Percentiles rank a stretch among this genome's conserved stretches.
These are phyloP conservation scores for Pythium phragmitis DNA, from an alignment of 352 stramenopile genomes.

Conservation along the genomic window DNA sequence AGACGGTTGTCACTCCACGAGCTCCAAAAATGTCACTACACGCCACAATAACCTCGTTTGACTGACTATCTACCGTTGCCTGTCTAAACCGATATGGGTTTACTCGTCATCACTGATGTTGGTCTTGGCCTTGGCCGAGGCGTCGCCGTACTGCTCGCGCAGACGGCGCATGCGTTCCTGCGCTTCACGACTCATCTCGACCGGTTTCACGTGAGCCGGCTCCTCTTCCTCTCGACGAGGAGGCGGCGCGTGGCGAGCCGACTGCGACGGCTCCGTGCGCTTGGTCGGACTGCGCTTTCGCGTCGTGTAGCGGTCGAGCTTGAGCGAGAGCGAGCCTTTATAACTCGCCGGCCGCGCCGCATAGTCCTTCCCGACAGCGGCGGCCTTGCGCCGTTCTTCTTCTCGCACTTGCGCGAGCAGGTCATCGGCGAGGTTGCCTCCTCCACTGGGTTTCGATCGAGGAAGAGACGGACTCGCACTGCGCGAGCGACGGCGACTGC, in stretches of 20 bases:
- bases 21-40: slow-evolving; percentile 12
- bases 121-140: slow-evolving; percentile 14
- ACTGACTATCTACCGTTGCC: slow-evolving; percentile 5
- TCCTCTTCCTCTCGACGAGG: slow-evolving; percentile 6
- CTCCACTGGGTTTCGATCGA: slow-evolving; percentile 2
- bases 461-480: slow-evolving; percentile 30
- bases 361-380: slow-evolving; percentile 89
- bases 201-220: slow-evolving; percentile 2
- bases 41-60: neutral
- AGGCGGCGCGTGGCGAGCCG: slow-evolving; percentile 1
- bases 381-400: slow-evolving; percentile 88
- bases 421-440: slow-evolving; percentile 52
- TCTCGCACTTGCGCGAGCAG: slow-evolving; percentile 91
- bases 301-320: slow-evolving; percentile 87
- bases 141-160: slow-evolving; percentile 81
- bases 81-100: slow-evolving; percentile 22
- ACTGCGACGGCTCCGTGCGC: slow-evolving; percentile 38
- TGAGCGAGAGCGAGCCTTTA: slow-evolving; percentile 91
- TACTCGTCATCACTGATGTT: slow-evolving; percentile 15
- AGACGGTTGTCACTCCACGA: neutral
- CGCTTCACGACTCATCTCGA: slow-evolving; percentile 37
- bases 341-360: slow-evolving; percentile 89
- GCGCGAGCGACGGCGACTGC: slow-evolving; percentile 33
- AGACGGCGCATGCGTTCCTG: slow-evolving; percentile 72
- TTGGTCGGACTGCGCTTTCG: slow-evolving; percentile 68